phyloP scores from a whole-genome alignment of 2,329 filamentous ascomycete genomes.

The Triangularia setosa region DNA sequence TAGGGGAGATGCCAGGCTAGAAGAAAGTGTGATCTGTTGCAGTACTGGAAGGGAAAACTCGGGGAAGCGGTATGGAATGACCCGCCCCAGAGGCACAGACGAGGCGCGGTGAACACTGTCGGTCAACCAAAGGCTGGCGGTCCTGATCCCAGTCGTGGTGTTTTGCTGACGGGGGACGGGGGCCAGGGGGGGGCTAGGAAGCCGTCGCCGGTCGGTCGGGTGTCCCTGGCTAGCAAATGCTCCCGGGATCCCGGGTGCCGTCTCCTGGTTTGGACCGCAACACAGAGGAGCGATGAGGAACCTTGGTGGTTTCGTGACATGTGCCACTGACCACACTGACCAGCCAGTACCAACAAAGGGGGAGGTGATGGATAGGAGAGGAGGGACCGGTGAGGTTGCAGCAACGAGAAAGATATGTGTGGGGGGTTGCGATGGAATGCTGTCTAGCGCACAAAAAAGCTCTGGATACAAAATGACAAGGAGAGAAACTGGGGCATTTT shows the following conservation, averaged over 20 bases:
- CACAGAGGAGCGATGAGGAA: neutral
- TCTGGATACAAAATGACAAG: neutral
- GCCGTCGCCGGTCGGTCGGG: slow-evolving; percentile 7
- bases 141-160: slow-evolving; percentile 14
- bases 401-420: neutral
- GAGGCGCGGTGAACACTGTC: slow-evolving; percentile 12
- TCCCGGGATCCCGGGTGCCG: slow-evolving; percentile 6
- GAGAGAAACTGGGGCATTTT: neutral
- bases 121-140: slow-evolving; percentile 14
- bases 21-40: neutral
- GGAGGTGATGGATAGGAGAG: neutral
- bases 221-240: slow-evolving; percentile 11
- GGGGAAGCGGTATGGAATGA: slow-evolving; percentile 6
- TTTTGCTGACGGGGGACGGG: slow-evolving; percentile 17
- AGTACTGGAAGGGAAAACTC: slow-evolving; percentile 8
- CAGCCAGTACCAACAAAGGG: neutral
- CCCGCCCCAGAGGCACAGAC: slow-evolving; percentile 22
- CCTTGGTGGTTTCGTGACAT: neutral
- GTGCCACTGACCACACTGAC: neutral
- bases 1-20: neutral
- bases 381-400: neutral
- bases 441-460: neutral
- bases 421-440: neutral
- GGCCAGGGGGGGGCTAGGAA: slow-evolving; percentile 10
- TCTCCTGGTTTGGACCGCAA: neutral